A percentile compares a stretch with the other conserved stretches of the same genome.
phyloP scores from a whole-genome alignment of 169 alveolate species.

The Theileria annulata region DNA sequence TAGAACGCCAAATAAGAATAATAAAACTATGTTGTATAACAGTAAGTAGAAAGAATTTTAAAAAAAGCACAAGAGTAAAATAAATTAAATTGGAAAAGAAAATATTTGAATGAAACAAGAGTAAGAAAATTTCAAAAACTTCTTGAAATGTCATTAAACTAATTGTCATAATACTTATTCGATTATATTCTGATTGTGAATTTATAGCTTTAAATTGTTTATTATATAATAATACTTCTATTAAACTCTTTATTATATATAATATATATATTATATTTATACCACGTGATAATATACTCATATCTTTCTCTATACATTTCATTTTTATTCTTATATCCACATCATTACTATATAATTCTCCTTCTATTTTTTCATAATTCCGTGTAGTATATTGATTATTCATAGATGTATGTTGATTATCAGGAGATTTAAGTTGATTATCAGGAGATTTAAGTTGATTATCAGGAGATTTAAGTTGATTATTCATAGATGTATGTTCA shows the following conservation, averaged over 20 bases:
- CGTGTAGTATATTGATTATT: too few species aligned
- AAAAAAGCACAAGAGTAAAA: conserved; percentile 50
- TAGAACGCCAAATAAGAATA: conserved; percentile 74
- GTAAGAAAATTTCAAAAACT: conserved; percentile 66
- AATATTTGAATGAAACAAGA: conserved; percentile 62
- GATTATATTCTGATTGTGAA: conserved; percentile 44
- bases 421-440: too few species aligned
- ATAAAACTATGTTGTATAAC: conserved; percentile 70
- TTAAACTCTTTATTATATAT: conserved; percentile 23
- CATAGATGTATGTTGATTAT: too few species aligned
- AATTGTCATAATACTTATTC: conserved; percentile 60
- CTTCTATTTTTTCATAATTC: conserved; percentile 23
- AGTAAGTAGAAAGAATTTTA: conserved; percentile 64
- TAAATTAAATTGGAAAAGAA: conserved; percentile 30
- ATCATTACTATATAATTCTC: conserved; percentile 15
- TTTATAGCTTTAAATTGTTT: conserved; percentile 33
- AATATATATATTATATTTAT: background rate
- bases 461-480: too few species aligned
- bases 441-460: too few species aligned
- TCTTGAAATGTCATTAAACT: conserved; percentile 69
- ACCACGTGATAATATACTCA: conserved; percentile 7
- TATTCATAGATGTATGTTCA: too few species aligned
- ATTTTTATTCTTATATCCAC: conserved; percentile 26
- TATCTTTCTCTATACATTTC: conserved; percentile 53
- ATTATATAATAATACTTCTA: conserved; percentile 23